Base-by-base conservation (phyloP, 2,329 filamentous ascomycete genomes). In the Stagonosporopsis vannaccii region DNA sequence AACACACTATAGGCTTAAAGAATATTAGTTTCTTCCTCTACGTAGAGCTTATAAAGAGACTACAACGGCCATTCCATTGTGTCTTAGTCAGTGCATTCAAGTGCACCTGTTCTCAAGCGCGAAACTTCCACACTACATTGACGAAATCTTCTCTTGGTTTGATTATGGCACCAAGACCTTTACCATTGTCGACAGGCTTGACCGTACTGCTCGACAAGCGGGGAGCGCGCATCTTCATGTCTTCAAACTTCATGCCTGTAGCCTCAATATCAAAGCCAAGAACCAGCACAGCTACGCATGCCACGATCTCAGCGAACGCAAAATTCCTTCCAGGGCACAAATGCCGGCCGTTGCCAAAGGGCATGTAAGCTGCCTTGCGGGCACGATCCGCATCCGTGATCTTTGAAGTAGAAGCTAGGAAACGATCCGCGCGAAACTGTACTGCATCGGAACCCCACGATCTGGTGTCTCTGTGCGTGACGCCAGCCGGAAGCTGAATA, bases 231-330 rank as follows among this genome's bases (percentile, higher is more conserved):
- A 39, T 39, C 23, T 22, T 8, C 33, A 39, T 39, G 3, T 47
- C 33, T 12, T 22, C n/a, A 5, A 37, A 39, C 11, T 30, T 22
- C 35, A 47, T 28, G 3, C 35, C 35, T n/a, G 12, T 28, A 39
- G 33, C 35, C 22, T 50, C 37, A 22, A 50, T n/a, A 12, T 50
- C 26, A 19, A 50, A 50, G 8, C 47, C 47, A 4, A 50, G 13
- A 11, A 50, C 19, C 30, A 50, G n/a, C 6, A 42, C 30, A 26
- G 47, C 47, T 26, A 37, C 39, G 20, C 26, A 42, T 6, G 36
- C 47, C 8, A 50, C 23, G 15, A 50, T 50, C 13, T 42, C 47
- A 0, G 47, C 47, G 19, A 50, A 42, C 6, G 47, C 47, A 22
- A 50, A 50, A 19, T 41, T 50, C 6, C 47, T 42, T 11, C 47